Base-by-base conservation (phyloP, 2,329 filamentous ascomycete species). In the Aspergillus thermomutatus region DNA sequence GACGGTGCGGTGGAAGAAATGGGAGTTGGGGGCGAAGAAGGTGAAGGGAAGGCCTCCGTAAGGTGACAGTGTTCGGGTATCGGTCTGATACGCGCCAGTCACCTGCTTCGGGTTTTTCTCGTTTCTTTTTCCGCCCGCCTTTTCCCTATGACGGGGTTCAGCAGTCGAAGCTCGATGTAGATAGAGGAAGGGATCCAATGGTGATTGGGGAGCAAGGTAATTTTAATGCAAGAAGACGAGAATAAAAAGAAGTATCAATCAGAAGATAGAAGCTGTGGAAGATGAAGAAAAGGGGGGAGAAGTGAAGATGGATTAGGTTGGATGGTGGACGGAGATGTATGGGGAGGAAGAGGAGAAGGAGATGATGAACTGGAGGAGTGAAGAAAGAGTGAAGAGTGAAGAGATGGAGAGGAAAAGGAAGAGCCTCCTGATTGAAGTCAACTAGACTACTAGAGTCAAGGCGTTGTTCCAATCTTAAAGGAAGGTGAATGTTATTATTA, bases 221-320 rank as follows among this genome's bases (percentile, higher is more conserved):
- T 19, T 17, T 23, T 21, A 6, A 21, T 19, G 10, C 19, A 45
- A 45, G 23, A 14, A 34, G 9, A n/a, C 11, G 21, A 50, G 49
- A 41, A 53, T 47, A 25, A 47, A 45, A 53, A 49, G 23, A 48
- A 34, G 41, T 41, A 19, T 25, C 51, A 34, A 34, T 3, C 5
- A 27, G 51, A 55, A 52, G 41, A 48, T 54, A 60, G 60, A 41
- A 61, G 62, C 64, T 66, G 61, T 60, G 64, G 63, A 65, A 66
- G 61, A 62, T 64, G 62, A 60, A 54, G 61, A 60, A 65, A 66
- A 65, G 59, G 60, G 50, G 59, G 50, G 47, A 56, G 45, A 57
- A 53, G 54, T 53, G 55, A 49, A 58, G 60, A 58, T 54, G 58
- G 52, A 37, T 37, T 53, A 57, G 53, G 59, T 52, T 50, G 31